Evolutionary conservation across 1,284 basidiomycete genomes (phyloP), one percentile per base, ranked within the genome.

Genomic region (Cutaneotrichosporon dermatis): DNA sequence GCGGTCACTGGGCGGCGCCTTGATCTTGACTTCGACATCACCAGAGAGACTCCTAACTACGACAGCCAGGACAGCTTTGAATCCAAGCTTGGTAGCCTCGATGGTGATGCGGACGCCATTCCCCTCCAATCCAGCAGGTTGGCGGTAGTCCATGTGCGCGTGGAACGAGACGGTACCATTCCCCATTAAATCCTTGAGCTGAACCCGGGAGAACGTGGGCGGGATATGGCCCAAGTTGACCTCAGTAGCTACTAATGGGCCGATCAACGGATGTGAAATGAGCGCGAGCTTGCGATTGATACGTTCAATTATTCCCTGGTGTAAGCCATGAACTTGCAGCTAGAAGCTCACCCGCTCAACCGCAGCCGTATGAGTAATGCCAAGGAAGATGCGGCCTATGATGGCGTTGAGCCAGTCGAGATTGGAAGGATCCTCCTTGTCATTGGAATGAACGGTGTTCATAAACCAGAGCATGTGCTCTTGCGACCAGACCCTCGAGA

Each of bases 321-420:
- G 61, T 67, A 43, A n/a, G 42, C n/a, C 13, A 25, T 39, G 13
- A 37, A 9, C 4, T 5, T 16, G 8, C 36, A 37, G 34, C 6
- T n/a, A 42, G 2, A 40, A 48, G 56, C 72, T 61, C 48, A 77
- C 76, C 54, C 84, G 81, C 71, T 96, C 92, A 58, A 96, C 80
- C 46, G 80, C 80, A 49, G 88, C 83, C 0, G 93, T 96, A 61
- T 86, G 86, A 76, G 96, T 95, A 70, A 90, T 86, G 65, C 88
- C 89, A 79, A 95, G 90, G 81, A 98, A 97, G 45, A 97, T 76
- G 25, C 95, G 87, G 2, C 94, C 95, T 54, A 98, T 76, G 55
- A 98, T 80, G 0, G 92, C 95, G 70, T 99, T 99, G 55, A 97
- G 82, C 95, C 96, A 99, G 13, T 94, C 87, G 83, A 94, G 90